Percentiles rank a stretch among this genome's conserved stretches.
Conservation (phyloP, 2,329 filamentous ascomycete genomes). For the Mycosphaerella sp. region DNA sequence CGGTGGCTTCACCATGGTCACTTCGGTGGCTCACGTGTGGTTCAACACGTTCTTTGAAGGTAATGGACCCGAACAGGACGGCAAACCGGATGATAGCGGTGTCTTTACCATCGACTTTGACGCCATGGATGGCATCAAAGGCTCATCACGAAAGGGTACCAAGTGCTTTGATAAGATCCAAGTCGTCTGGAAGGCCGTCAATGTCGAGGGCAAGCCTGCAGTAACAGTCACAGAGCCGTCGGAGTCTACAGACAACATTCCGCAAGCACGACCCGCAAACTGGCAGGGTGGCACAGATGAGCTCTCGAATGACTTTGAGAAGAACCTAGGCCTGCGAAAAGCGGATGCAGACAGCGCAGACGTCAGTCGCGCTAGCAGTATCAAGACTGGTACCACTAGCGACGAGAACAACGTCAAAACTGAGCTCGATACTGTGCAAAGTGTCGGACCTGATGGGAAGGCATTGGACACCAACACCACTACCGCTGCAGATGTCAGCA, state of each 20-base stretch:
- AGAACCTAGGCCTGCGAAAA: constrained; percentile 61
- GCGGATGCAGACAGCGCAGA: constrained; percentile 59
- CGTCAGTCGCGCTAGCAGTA: constrained; percentile 66
- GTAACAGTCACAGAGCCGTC: constrained; percentile 57
- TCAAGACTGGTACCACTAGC: constrained; percentile 32
- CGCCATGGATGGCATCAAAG: constrained; percentile 89
- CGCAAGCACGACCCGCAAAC: constrained; percentile 62
- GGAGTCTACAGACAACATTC: constrained; percentile 58
- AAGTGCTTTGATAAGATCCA: constrained; percentile 73
- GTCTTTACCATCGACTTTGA: constrained; percentile 68
- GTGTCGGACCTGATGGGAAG: constrained; percentile 16
- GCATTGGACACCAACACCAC: constrained; percentile 3
- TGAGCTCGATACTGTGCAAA: constrained; percentile 25
- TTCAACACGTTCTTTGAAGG: constrained; percentile 95
- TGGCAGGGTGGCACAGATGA: constrained; percentile 58
- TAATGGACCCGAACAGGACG: constrained; percentile 60
- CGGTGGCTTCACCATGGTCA: constrained; percentile 78
- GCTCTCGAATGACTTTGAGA: constrained; percentile 39
- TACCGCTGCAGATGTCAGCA: not conserved
- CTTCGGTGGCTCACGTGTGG: constrained; percentile 90
- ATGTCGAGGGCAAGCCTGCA: constrained; percentile 21
- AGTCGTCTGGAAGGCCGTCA: constrained; percentile 67
- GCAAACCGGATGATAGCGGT: constrained; percentile 60
- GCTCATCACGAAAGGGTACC: constrained; percentile 73
- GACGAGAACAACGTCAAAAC: constrained; percentile 24